phyloP scores from a whole-genome alignment of 495 filamentous ascomycete species.

The Evernia prunastri region DNA sequence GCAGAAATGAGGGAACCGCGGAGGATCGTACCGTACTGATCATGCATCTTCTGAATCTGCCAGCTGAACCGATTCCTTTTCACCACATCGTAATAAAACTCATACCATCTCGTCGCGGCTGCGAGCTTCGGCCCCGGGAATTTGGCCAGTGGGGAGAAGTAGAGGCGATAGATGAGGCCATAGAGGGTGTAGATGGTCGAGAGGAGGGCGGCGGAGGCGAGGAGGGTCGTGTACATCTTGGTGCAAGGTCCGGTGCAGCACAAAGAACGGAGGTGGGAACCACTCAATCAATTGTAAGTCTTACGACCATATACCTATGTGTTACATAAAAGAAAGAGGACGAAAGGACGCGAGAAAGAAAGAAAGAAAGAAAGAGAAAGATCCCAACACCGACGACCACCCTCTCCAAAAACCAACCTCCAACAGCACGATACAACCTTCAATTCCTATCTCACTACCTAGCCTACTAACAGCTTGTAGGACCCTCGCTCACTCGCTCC shows the following conservation, averaged over 20 bases:
- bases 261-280: background rate
- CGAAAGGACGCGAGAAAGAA: too few relatives aligned
- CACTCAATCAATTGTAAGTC: too few relatives aligned
- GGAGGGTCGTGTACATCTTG: background rate
- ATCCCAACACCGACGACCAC: too few relatives aligned
- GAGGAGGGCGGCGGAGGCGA: constrained; percentile 3
- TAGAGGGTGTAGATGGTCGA: constrained; percentile 10
- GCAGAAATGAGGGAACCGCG: background rate
- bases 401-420: too few relatives aligned
- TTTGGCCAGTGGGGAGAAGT: constrained; percentile 35
- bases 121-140: constrained; percentile 47
- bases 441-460: too few relatives aligned
- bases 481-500: too few relatives aligned
- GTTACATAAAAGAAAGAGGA: too few relatives aligned
- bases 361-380: too few relatives aligned
- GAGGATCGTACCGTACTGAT: constrained; percentile 33
- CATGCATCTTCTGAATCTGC: constrained; percentile 44
- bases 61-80: constrained; percentile 40
- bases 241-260: background rate
- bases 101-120: constrained; percentile 39
- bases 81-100: constrained; percentile 47
- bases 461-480: too few relatives aligned
- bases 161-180: constrained; percentile 33
- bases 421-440: too few relatives aligned
- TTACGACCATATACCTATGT: too few relatives aligned